Evolutionary conservation across 495 filamentous ascomycete genomes (phyloP).

Genomic region (Aspergillus biplanus): DNA sequence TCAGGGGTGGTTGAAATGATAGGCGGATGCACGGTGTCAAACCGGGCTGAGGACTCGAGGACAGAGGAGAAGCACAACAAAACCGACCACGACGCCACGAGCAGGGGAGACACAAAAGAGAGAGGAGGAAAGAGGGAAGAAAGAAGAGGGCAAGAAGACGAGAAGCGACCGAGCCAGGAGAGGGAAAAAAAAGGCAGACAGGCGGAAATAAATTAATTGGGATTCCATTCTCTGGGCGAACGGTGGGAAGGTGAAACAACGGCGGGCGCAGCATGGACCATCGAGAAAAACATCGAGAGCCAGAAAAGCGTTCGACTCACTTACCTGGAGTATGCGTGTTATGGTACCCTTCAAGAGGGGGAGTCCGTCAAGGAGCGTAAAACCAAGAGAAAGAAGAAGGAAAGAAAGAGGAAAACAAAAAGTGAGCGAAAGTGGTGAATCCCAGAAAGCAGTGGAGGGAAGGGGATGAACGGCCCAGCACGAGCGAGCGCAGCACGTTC

Average conservation of each 20-base stretch:
- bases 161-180: not conserved
- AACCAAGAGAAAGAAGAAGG: conserved; percentile 9
- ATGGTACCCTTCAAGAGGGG: not conserved
- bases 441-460: not conserved
- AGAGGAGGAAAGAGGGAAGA: not conserved
- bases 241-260: conserved; percentile 3
- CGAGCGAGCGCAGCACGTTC: not conserved
- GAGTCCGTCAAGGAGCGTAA: not conserved
- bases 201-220: conserved; percentile 5
- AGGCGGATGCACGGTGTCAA: conserved; percentile 31
- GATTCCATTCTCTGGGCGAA: conserved; percentile 1
- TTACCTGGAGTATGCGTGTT: not conserved
- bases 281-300: conserved; percentile 2
- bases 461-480: not conserved
- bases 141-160: not conserved
- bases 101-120: conserved; percentile 1
- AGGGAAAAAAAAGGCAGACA: conserved; percentile 6
- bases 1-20: conserved; percentile 18
- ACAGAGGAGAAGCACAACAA: not conserved
- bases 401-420: not conserved
- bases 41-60: conserved; percentile 18
- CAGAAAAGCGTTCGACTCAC: not conserved
- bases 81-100: not conserved
- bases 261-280: not conserved
- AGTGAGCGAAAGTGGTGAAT: not conserved